phyloP scores from a whole-genome alignment of 176 grass and related monocot species.

The Raddia guianensis region DNA sequence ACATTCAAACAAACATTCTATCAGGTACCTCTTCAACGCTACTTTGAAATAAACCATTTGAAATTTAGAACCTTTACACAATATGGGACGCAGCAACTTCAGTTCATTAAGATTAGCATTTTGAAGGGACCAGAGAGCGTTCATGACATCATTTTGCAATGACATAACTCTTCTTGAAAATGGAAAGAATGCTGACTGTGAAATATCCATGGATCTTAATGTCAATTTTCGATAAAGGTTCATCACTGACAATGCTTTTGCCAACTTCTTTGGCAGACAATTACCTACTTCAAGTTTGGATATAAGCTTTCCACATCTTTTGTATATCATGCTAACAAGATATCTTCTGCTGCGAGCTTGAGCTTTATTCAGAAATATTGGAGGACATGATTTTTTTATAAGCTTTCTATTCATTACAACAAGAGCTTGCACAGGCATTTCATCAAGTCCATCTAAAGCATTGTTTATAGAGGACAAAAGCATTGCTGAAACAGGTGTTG shows the following conservation, averaged over 20 bases:
- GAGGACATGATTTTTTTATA: constrained; percentile 29
- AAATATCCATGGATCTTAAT: constrained; percentile 30
- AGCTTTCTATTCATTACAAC: constrained; percentile 49
- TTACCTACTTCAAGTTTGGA: constrained; percentile 33
- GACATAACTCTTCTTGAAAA: constrained; percentile 36
- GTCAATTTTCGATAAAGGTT: constrained; percentile 39
- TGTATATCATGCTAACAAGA: constrained; percentile 24
- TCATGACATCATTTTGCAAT: constrained; percentile 42
- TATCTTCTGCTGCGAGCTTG: constrained; percentile 16
- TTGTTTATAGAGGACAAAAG: constrained; percentile 43
- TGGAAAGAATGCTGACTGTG: constrained; percentile 48
- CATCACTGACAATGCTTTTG: constrained; percentile 43
- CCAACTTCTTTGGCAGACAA: constrained; percentile 42
- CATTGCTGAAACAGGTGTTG: constrained; percentile 35
- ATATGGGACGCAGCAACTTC: constrained; percentile 30
- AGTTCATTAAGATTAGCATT: constrained; percentile 17
- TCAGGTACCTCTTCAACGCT: constrained; percentile 33
- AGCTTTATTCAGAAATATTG: constrained; percentile 17
- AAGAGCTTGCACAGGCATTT: constrained; percentile 35
- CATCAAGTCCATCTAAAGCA: constrained; percentile 36
- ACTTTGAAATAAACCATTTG: constrained; percentile 12
- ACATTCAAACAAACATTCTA: constrained; percentile 43
- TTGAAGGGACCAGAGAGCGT: constrained; percentile 51
- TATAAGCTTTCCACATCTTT: constrained; percentile 37
- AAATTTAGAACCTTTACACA: constrained; percentile 34